Evolutionary conservation across 371 early-diverging fungal species (phyloP).

Genomic region (Apophysomyces ossiformis): DNA sequence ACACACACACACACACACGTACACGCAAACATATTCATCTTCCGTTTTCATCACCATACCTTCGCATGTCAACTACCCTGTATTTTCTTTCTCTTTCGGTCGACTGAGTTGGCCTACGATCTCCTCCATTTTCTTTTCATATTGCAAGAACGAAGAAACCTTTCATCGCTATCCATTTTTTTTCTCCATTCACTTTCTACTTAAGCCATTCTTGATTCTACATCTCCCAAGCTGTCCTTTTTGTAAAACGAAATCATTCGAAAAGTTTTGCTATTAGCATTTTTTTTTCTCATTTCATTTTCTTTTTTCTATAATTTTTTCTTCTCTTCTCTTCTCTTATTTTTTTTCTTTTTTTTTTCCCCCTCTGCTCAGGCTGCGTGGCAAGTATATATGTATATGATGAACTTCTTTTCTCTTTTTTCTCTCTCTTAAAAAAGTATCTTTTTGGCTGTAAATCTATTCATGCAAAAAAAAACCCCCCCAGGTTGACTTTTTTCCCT

Average conservation of each 20-base stretch:
- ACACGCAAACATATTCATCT: too few relatives aligned
- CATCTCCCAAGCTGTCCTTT: background rate
- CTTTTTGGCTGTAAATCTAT: slow-evolving; percentile 4
- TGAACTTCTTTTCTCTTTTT: background rate
- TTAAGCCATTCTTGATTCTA: too few relatives aligned
- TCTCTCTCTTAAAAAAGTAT: background rate
- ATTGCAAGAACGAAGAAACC: too few relatives aligned
- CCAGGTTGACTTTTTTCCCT: background rate
- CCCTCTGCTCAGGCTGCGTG: slow-evolving; percentile 3
- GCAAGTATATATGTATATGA: slow-evolving; percentile 9
- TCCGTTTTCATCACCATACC: too few relatives aligned
- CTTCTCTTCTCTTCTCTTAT: background rate
- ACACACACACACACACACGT: too few relatives aligned
- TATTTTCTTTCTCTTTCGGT: too few relatives aligned
- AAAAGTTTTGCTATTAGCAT: background rate
- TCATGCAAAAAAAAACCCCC: background rate
- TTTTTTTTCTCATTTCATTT: background rate
- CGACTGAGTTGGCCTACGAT: too few relatives aligned
- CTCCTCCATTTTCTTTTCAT: too few relatives aligned
- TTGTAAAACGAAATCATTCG: background rate
- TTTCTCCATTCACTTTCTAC: too few relatives aligned
- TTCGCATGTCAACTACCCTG: too few relatives aligned
- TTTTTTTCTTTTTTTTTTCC: background rate
- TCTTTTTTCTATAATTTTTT: background rate
- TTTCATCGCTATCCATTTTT: too few relatives aligned